These are phyloP conservation scores for Papilionanthe hybrid DNA, from an alignment of 116 monocot species.

Conservation along the genomic window DNA sequence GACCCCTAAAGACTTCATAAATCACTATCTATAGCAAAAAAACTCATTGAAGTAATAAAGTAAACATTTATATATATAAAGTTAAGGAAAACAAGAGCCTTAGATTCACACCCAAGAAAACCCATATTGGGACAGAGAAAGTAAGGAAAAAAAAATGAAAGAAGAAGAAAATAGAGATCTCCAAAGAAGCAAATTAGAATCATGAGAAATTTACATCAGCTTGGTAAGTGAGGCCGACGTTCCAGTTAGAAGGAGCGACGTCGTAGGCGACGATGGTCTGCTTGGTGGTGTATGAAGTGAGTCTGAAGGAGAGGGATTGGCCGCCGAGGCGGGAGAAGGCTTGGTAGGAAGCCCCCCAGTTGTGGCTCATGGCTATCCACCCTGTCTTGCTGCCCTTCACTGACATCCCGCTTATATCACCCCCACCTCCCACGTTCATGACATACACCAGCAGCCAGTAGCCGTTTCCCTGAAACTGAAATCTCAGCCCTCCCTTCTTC, in stretches of 20 bases:
- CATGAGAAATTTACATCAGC: constrained; percentile 50
- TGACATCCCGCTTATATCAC: constrained; percentile 47
- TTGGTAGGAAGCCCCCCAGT: constrained; percentile 57
- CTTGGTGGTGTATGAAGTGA: constrained; percentile 57
- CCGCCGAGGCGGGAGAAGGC: constrained; percentile 49
- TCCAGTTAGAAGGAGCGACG: constrained; percentile 64
- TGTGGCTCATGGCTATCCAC: constrained; percentile 58
- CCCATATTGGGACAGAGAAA: not conserved
- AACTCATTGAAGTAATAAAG: too few species aligned
- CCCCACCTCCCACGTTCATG: constrained; percentile 61
- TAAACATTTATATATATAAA: too few species aligned
- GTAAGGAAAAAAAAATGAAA: not conserved
- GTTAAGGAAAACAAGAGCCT: too few species aligned
- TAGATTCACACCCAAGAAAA: too few species aligned
- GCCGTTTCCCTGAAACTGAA: constrained; percentile 44
- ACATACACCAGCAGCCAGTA: constrained; percentile 54
- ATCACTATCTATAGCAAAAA: too few species aligned
- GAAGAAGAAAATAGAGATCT: not conserved
- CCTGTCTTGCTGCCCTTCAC: constrained; percentile 54
- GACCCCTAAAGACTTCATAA: too few species aligned
- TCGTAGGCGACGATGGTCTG: constrained; percentile 45
- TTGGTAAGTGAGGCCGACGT: constrained; percentile 52
- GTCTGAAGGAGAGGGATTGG: constrained; percentile 57
- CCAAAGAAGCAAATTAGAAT: not conserved
- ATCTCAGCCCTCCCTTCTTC: constrained; percentile 37